Conservation (phyloP, 257 asterid genomes). For the Jaltomata sinuosa region DNA sequence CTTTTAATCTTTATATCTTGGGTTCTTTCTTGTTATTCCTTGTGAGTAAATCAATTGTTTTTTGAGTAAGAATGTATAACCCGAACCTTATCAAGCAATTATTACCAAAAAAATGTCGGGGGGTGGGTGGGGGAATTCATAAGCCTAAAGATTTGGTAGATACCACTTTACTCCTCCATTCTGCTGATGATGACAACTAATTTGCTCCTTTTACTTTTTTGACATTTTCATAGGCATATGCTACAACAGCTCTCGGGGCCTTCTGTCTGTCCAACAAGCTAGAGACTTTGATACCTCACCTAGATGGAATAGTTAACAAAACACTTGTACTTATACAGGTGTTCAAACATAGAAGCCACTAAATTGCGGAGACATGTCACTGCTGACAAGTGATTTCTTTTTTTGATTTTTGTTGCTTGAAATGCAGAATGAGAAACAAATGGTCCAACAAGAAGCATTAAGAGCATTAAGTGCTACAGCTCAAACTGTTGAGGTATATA, state of each 20-base stretch:
- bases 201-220: neutral
- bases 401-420: neutral
- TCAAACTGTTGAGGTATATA: conserved; percentile 69
- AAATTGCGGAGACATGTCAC: neutral
- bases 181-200: neutral
- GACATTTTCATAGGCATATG: conserved; percentile 60
- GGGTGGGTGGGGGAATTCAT: too few relatives aligned
- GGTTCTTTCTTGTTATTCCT: too few relatives aligned
- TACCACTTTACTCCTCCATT: neutral
- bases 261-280: conserved; percentile 80
- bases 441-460: conserved; percentile 92
- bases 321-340: conserved; percentile 27
- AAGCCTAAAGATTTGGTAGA: neutral
- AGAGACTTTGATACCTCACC: conserved; percentile 62
- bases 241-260: conserved; percentile 82
- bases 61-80: too few relatives aligned
- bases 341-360: neutral
- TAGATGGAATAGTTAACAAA: conserved; percentile 75
- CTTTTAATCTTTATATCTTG: too few relatives aligned
- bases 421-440: conserved; percentile 80
- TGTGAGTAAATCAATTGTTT: too few relatives aligned
- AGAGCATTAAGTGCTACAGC: conserved; percentile 83
- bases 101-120: too few relatives aligned
- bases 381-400: neutral
- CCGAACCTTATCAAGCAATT: too few relatives aligned